Percentiles rank a stretch among this genome's conserved stretches.
These are phyloP conservation scores for Vararia minispora DNA, from an alignment of 768 basidiomycete genomes.

Conservation along the genomic window DNA sequence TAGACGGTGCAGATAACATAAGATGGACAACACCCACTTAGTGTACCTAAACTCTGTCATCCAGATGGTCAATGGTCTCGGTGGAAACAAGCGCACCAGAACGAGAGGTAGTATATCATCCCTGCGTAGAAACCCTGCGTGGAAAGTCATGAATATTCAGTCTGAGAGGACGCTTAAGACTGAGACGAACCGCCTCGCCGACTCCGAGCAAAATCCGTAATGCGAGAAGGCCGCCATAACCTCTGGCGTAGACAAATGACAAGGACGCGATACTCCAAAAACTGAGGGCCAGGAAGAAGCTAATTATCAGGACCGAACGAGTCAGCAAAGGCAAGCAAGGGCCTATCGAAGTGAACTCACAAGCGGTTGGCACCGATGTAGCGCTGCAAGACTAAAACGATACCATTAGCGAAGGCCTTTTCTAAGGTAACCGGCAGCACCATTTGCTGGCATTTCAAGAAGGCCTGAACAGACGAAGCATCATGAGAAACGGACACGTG, in stretches of 20 bases:
- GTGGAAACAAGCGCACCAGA: conserved; percentile 26
- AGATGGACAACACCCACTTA: conserved; percentile 11
- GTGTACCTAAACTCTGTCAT: conserved; percentile 19
- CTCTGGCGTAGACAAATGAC: conserved; percentile 43
- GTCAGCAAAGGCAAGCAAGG: too few relatives aligned
- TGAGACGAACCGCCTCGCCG: too few relatives aligned
- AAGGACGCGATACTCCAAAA: conserved; percentile 45
- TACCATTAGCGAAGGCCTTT: neutral
- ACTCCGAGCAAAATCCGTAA: conserved; percentile 47
- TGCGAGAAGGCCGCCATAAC: conserved; percentile 36
- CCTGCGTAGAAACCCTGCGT: conserved; percentile 52
- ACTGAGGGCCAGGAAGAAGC: conserved; percentile 42
- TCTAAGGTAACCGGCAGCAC: conserved; percentile 17
- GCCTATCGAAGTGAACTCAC: conserved; percentile 20
- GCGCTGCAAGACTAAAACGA: conserved; percentile 36
- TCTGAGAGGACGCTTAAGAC: too few relatives aligned
- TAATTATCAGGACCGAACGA: conserved; percentile 17
- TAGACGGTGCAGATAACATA: neutral
- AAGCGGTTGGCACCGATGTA: conserved; percentile 48
- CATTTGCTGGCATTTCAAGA: conserved; percentile 47
- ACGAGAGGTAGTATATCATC: conserved; percentile 51
- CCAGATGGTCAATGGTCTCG: neutral
- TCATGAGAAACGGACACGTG: neutral
- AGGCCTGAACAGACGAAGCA: conserved; percentile 25
- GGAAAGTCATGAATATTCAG: too few relatives aligned